phyloP scores from a whole-genome alignment of 2,329 filamentous ascomycete genomes.

The Botrytis galanthina region DNA sequence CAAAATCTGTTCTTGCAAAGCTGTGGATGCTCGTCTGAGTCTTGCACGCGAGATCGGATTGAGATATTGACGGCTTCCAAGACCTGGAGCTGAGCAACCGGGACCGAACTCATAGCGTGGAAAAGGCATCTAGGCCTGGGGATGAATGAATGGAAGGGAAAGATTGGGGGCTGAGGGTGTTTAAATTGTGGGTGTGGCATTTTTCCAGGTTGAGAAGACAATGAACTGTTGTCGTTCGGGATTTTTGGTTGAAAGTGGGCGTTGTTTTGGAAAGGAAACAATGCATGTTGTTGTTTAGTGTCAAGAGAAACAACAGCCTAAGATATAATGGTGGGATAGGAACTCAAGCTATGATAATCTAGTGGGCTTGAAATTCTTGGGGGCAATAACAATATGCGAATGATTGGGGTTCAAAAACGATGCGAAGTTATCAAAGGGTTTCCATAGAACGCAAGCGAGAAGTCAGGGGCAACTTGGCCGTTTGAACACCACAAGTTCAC shows the following conservation, averaged over 20 bases:
- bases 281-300: not conserved
- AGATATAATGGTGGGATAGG: accelerated
- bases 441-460: not conserved
- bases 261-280: not conserved
- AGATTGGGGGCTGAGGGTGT: not conserved
- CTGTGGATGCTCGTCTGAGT: not conserved
- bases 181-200: not conserved
- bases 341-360: not conserved
- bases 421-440: not conserved
- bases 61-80: not conserved
- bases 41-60: not conserved
- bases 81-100: not conserved
- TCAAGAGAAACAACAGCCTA: not conserved
- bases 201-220: not conserved
- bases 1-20: not conserved
- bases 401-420: too few species aligned
- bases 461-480: not conserved
- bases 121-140: not conserved
- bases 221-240: not conserved
- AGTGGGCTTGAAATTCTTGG: accelerated
- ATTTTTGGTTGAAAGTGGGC: not conserved
- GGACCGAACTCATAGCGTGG: too few species aligned
- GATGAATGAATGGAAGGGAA: not conserved
- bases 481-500: not conserved
- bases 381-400: accelerated